Conservation (phyloP, 768 basidiomycete species). For the Mycena olivaceomarginata region DNA sequence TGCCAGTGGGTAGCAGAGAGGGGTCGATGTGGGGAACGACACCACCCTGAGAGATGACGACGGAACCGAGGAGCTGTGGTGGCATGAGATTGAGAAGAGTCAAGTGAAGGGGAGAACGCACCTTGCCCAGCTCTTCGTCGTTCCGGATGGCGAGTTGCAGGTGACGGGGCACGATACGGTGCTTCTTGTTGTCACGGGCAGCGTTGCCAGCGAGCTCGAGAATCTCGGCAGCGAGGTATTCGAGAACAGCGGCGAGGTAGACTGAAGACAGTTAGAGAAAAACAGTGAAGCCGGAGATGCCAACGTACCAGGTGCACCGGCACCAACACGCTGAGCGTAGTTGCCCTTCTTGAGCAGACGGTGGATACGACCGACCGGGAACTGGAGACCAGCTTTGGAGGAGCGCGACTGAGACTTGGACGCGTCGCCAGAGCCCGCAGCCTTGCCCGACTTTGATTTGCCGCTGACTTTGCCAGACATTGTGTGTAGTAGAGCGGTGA, state of each 20-base stretch:
- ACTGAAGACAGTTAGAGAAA: slow-evolving; percentile 64
- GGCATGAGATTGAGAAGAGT: neutral
- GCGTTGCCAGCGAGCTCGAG: slow-evolving; percentile 95
- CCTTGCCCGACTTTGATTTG: slow-evolving; percentile 67
- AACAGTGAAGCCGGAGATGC: neutral
- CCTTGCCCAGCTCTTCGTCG: slow-evolving; percentile 84
- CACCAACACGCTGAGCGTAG: slow-evolving; percentile 91
- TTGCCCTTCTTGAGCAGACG: slow-evolving; percentile 91
- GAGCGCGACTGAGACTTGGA: slow-evolving; percentile 81
- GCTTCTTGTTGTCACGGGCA: slow-evolving; percentile 94
- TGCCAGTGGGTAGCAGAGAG: slow-evolving; percentile 57
- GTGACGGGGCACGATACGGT: slow-evolving; percentile 97
- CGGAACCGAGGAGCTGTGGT: slow-evolving; percentile 77
- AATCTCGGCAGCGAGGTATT: slow-evolving; percentile 95
- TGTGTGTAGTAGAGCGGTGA: slow-evolving; percentile 15
- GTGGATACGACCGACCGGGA: slow-evolving; percentile 96
- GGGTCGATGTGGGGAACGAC: slow-evolving; percentile 88
- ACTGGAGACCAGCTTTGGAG: slow-evolving; percentile 86
- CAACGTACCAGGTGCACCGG: slow-evolving; percentile 86
- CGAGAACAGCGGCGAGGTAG: slow-evolving; percentile 94
- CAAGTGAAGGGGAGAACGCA: slow-evolving; percentile 22
- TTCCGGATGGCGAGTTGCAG: slow-evolving; percentile 96
- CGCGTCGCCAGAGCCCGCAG: slow-evolving; percentile 59
- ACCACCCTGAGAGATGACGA: slow-evolving; percentile 97
- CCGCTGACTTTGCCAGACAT: slow-evolving; percentile 42